Evolutionary conservation across 495 filamentous ascomycete species (phyloP), one percentile per base, ranked within the genome.

Genomic region (Xylaria palmicola): DNA sequence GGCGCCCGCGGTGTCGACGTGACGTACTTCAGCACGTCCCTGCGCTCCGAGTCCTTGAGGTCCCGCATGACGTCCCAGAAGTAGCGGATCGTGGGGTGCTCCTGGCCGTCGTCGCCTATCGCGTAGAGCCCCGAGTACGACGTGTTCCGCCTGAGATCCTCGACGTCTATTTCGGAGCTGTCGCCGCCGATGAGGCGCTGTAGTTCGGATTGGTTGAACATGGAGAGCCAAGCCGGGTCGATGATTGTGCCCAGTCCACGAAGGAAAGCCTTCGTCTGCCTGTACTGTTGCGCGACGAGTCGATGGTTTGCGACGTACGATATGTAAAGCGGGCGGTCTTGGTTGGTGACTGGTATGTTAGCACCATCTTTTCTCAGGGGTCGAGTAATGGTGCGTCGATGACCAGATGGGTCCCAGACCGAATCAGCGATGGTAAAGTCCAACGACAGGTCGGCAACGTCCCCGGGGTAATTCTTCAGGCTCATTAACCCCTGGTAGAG

Each of bases 161-260:
- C 84, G 41, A 99, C 86, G 66, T 96, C 87, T 61, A 98, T 93
- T 43, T 91, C 86, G 17, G 87, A 87, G 24, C 82, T 85, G 66
- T 93, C 90, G 57, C 94, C 94, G 62, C 91, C 90, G 13, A 98
- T 87, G 8, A 98, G 85, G 0, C 91, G 94, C 72, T 98, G 94
- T 20, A 98, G 80, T 67, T 98, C 94, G 7, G 84, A 80, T 65
- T 97, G 94, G 72, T 98, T 98, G 80, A 99, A 99, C 94, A 99
- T 99, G 63, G 86, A 90, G 3, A 99, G 80, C 94, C 94, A 99
- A 3, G 83, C 82, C 0, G 93, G 93, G 59, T 92, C 87, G 62
- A 99, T 95, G 66, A 99, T 95, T 56, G 88, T 80, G 13, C 89
- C 83, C 4, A 98, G 82, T 1, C 94, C 94, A 48, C 84, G 83